A percentile compares a stretch with the other conserved stretches of the same genome.
Conservation (phyloP, 495 filamentous ascomycete species). For the Letharia columbiana region DNA sequence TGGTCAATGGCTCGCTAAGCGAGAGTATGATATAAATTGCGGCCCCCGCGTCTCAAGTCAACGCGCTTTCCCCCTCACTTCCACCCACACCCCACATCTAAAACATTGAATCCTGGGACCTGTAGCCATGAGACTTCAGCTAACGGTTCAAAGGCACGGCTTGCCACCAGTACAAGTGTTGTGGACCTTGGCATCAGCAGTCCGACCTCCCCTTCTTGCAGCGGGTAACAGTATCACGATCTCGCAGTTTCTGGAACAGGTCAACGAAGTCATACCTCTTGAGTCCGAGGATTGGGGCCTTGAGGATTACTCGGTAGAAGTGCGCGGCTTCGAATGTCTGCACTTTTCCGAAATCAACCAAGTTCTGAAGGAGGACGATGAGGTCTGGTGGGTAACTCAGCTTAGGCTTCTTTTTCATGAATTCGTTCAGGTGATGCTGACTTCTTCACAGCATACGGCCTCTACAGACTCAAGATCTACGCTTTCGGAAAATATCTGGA, state of each 20-base stretch:
- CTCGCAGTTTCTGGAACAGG: conserved; percentile 69
- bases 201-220: conserved; percentile 36
- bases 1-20: not conserved
- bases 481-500: conserved; percentile 64
- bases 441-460: conserved; percentile 60
- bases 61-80: conserved; percentile 6
- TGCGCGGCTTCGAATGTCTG: conserved; percentile 76
- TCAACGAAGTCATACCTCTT: conserved; percentile 77
- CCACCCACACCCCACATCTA: not conserved
- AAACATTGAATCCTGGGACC: not conserved
- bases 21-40: not conserved
- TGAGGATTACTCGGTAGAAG: conserved; percentile 86
- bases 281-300: conserved; percentile 80
- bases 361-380: conserved; percentile 73
- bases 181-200: conserved; percentile 50
- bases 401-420: conserved; percentile 1
- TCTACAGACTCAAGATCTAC: conserved; percentile 64
- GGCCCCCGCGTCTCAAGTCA: not conserved
- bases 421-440: conserved; percentile 9
- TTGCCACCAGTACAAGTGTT: conserved; percentile 68
- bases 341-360: conserved; percentile 70
- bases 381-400: conserved; percentile 57
- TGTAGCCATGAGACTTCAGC: conserved; percentile 63
- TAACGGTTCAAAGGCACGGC: conserved; percentile 71
- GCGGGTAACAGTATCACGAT: conserved; percentile 56